Evolutionary conservation across 176 grass and related monocot species (phyloP), one percentile per base, ranked within the genome.

Genomic region (Alloteropsis semialata): DNA sequence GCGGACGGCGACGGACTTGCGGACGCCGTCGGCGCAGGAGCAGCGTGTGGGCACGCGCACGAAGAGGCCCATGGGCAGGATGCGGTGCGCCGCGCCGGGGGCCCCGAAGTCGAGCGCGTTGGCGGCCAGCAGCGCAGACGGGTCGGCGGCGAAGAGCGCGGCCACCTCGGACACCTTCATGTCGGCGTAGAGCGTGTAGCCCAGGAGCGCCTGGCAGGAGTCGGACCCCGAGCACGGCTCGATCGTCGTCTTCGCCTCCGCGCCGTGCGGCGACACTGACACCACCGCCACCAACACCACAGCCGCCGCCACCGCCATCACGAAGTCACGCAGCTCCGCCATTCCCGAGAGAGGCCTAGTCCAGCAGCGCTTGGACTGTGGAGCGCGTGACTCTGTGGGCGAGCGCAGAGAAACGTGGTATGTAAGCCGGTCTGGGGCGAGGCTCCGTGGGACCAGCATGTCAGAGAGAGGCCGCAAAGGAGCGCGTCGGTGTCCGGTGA

Each of bases 171-270:
- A 92, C 2, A 97, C 94, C 89, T 97, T 94, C 75, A 97, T 90
- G 87, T 97, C 94, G 25, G 94, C 86, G 92, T 94, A 94, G 66
- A 97, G 94, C 34, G 94, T 94, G 94, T 97, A 97, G 39, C 94
- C 94, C 18, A 97, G 80, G 10, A 97, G 87, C 5, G 94, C 92
- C 14, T 76, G 42, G 80, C 94, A 97, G 2, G 92, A 72, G 85
- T 94, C 89, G 33, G 94, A 92, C 25, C 85, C 89, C 18, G 94
- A 76, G 83, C 94, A 97, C 34, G 94, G 94, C 74, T 97, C 92
- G 83, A 97, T 97, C 81, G 92, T 97, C 65, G 94, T 93, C 83
- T 97, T 97, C 39, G 83, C 89, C 50, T 63, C 61, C 12, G 66
- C 77, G 42, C 9, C 33, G 25, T 21, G 19, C 10, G 46, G 43